Evolutionary conservation across 2,329 filamentous ascomycete species (phyloP), one percentile per base, ranked within the genome.

Genomic region (Ceratocystis diversiconidia): DNA sequence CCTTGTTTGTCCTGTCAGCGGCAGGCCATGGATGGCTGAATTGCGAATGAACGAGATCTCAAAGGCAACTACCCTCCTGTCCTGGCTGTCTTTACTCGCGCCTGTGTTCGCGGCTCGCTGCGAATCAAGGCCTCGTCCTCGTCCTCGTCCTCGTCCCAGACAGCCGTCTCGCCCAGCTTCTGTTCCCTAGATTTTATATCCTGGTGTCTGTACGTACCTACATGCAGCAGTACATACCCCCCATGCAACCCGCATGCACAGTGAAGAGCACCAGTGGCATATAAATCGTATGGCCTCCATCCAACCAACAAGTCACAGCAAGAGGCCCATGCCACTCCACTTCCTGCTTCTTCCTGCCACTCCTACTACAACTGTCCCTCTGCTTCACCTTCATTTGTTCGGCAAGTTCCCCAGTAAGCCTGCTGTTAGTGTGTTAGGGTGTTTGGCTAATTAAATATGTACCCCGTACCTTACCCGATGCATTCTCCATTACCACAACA

Each of bases 381-480:
- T 32, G 28, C 52, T 41, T 41, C 36, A 41, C 36, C 36, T 41
- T 57, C 22, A 57, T 17, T 57, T 57, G 22, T 28, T 57, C 52
- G 52, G 52, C 52, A 57, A 57, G 22, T 57, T 57, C 52, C 52
- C 52, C 25, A 30, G 22, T 32, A 41, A 15, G 10, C 36, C 36
- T 57, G 52, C 28, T 15, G 36, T 32, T 30, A 5, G 10, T n/a
- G n/a, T 15, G 12, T n/a, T 57, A 12, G 52, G 15, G 28, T 41
- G 36, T 5, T 41, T 41, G 10, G 36, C 36, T 12, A 41, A 41
- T 41, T 30, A 57, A 57, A 57, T 57, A 32, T 32, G 52, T 57
- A 57, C 52, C 28, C 36, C 52, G 52, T 28, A 57, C 52, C 52
- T 57, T 57, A 57, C 52, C 52, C 52, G 25, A 57, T 57, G 12